These are phyloP conservation scores for Emiliania huxleyi DNA, from an alignment of 78 protist genomes.

Conservation along the genomic window DNA sequence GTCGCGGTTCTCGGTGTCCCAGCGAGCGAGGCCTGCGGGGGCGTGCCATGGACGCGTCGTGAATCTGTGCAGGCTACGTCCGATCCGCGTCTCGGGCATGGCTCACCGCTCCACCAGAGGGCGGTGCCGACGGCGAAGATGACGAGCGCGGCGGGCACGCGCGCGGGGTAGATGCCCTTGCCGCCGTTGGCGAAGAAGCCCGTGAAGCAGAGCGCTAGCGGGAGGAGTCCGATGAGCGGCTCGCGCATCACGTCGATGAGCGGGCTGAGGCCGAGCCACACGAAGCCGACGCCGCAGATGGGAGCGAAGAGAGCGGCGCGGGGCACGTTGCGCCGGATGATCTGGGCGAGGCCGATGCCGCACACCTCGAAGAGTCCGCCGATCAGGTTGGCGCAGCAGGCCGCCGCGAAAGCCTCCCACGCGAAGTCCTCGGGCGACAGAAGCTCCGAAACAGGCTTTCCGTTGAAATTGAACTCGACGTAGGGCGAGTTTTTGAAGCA, in stretches of 20 bases:
- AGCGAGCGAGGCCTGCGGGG: neutral
- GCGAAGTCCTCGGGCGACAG: neutral
- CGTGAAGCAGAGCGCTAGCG: neutral
- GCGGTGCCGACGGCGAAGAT: neutral
- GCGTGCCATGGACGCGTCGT: too few relatives aligned
- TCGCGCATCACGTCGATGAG: neutral
- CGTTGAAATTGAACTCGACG: neutral
- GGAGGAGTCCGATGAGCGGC: neutral
- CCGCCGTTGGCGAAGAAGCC: conserved; percentile 10
- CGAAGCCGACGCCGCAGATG: neutral
- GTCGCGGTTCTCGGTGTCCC: neutral
- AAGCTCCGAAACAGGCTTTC: too few relatives aligned
- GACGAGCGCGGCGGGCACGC: neutral
- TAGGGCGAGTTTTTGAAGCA: neutral
- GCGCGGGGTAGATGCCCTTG: neutral
- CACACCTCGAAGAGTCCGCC: neutral
- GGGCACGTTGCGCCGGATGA: neutral
- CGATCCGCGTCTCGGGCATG: too few relatives aligned
- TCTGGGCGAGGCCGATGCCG: neutral
- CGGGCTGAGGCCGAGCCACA: neutral
- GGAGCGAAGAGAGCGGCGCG: neutral
- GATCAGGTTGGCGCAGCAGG: neutral
- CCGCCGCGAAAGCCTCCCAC: neutral
- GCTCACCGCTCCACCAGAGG: neutral
- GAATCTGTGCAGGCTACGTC: too few relatives aligned